Conservation (phyloP, 768 basidiomycete species). For the Candolleomyces aberdarensis region DNA sequence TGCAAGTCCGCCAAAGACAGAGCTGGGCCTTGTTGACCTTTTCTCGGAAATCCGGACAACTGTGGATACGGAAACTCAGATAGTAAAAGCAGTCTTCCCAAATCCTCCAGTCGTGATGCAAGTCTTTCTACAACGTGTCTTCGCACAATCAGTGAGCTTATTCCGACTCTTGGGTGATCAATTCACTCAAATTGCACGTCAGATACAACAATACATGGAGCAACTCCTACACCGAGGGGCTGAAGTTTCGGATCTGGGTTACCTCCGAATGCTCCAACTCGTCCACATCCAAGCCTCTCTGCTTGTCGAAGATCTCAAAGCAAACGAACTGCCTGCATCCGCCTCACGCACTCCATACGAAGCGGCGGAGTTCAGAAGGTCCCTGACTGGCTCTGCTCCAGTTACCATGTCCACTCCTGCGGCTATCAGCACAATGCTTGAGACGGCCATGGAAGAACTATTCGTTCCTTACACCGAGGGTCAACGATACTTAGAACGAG, state of each 20-base stretch:
- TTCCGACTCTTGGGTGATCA: not conserved
- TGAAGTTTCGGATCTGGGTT: slow-evolving; percentile 82
- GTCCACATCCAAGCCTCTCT: slow-evolving; percentile 74
- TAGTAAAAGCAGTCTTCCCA: slow-evolving; percentile 98
- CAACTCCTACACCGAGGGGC: slow-evolving; percentile 74
- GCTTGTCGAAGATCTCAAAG: slow-evolving; percentile 88
- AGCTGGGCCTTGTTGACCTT: slow-evolving; percentile 74
- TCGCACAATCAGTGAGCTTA: slow-evolving; percentile 88
- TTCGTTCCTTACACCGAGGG: slow-evolving; percentile 95
- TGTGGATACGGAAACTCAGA: slow-evolving; percentile 94
- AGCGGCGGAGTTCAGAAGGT: slow-evolving; percentile 55
- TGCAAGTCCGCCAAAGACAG: slow-evolving; percentile 68
- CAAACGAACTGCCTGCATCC: slow-evolving; percentile 77
- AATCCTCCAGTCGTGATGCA: slow-evolving; percentile 97
- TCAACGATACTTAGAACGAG: slow-evolving; percentile 86
- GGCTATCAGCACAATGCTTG: slow-evolving; percentile 84
- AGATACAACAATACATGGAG: slow-evolving; percentile 98
- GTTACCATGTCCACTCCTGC: slow-evolving; percentile 43
- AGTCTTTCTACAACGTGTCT: slow-evolving; percentile 94
- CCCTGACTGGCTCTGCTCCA: slow-evolving; percentile 45
- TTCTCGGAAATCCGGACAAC: slow-evolving; percentile 87
- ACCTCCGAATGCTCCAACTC: slow-evolving; percentile 86
- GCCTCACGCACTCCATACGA: slow-evolving; percentile 65
- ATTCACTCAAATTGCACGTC: slow-evolving; percentile 2
- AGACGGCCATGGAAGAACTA: slow-evolving; percentile 92